A percentile compares a stretch with the other conserved stretches of the same genome.
phyloP scores from a whole-genome alignment of 2,329 filamentous ascomycete species.

The Shiraia bambusicola region DNA sequence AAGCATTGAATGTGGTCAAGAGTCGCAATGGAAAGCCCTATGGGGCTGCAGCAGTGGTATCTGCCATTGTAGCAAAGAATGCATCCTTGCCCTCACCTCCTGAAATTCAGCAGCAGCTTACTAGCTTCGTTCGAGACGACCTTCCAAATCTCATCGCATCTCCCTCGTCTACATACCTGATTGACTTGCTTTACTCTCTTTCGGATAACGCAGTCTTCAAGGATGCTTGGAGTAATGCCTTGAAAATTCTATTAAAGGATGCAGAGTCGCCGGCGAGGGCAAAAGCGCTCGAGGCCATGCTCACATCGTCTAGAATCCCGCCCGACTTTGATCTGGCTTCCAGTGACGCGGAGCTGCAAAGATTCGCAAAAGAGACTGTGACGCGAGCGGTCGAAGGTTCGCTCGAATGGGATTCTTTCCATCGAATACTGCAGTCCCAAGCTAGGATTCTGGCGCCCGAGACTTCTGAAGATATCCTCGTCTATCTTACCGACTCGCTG shows the following conservation, averaged over 20 bases:
- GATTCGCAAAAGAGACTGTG: constrained; percentile 35
- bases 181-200: constrained; percentile 63
- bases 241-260: constrained; percentile 32
- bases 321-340: constrained; percentile 39
- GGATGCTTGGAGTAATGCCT: constrained; percentile 31
- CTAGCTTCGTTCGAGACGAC: constrained; percentile 56
- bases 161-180: constrained; percentile 66
- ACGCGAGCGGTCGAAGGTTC: constrained; percentile 32
- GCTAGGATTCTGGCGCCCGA: constrained; percentile 36
- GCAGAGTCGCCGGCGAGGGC: constrained; percentile 30
- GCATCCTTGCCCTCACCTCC: constrained; percentile 45
- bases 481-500: constrained; percentile 43
- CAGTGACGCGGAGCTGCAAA: constrained; percentile 39
- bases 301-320: constrained; percentile 41
- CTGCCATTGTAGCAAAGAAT: constrained; percentile 52
- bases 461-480: constrained; percentile 43
- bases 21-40: constrained; percentile 66
- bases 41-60: constrained; percentile 61
- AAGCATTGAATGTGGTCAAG: constrained; percentile 53
- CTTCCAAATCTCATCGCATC: constrained; percentile 64
- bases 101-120: constrained; percentile 46
- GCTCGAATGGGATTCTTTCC: constrained; percentile 41
- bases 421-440: constrained; percentile 38
- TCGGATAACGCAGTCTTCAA: constrained; percentile 33
- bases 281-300: constrained; percentile 34